Evolutionary conservation across 495 filamentous ascomycete species (phyloP).

Genomic region (Hapsidospora chrysogenum): DNA sequence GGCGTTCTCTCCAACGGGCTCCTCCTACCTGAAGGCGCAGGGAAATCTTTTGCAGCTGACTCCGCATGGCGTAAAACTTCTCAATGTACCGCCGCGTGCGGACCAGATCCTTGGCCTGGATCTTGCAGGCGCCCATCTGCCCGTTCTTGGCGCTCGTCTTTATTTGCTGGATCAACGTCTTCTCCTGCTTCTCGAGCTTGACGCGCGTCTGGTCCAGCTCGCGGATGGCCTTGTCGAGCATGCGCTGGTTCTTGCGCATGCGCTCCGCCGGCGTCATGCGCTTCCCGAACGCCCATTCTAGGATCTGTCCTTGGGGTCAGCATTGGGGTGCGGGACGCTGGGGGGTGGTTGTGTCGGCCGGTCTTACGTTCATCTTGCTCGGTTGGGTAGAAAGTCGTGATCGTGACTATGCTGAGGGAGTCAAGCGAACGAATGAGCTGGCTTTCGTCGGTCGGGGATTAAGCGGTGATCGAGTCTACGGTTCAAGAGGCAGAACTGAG

Average conservation of each 20-base stretch:
- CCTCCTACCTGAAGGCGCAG: conserved; percentile 85
- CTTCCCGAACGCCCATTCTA: conserved; percentile 98
- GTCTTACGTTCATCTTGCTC: conserved; percentile 23
- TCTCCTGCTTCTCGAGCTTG: conserved; percentile 96
- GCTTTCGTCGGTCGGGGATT: too few relatives aligned
- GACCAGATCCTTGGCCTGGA: conserved; percentile 94
- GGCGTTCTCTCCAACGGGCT: conserved; percentile 7
- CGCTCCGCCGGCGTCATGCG: conserved; percentile 95
- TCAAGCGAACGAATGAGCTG: too few relatives aligned
- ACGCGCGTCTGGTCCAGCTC: conserved; percentile 86
- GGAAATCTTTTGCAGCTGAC: conserved; percentile 88
- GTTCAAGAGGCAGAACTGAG: too few relatives aligned
- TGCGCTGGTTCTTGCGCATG: conserved; percentile 89
- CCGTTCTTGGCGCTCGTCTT: conserved; percentile 97
- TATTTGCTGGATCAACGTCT: conserved; percentile 87
- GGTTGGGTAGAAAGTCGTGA: neutral
- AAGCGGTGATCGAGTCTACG: too few relatives aligned
- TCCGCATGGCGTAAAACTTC: conserved; percentile 97
- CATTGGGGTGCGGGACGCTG: too few relatives aligned
- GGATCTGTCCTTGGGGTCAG: conserved; percentile 40
- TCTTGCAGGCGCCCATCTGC: conserved; percentile 88
- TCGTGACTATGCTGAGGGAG: neutral
- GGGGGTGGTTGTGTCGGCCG: too few relatives aligned
- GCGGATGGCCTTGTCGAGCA: conserved; percentile 90
- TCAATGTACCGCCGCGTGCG: conserved; percentile 89